Percentiles rank a stretch among this genome's conserved stretches.
These are phyloP conservation scores for Lobosporangium transversale DNA, from an alignment of 192 early-diverging fungal genomes.

Conservation along the genomic window DNA sequence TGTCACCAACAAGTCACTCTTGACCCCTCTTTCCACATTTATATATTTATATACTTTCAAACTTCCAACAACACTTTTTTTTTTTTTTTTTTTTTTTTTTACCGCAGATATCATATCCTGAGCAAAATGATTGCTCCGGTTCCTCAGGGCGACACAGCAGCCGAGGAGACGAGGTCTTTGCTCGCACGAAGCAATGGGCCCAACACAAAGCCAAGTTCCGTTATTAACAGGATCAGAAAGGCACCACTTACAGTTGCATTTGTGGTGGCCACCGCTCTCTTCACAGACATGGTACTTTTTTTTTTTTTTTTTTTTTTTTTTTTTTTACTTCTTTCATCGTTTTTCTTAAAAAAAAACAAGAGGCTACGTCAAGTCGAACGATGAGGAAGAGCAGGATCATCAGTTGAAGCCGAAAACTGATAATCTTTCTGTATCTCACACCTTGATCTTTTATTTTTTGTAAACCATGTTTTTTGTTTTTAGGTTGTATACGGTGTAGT, in stretches of 20 bases:
- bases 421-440: no score
- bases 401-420: not conserved
- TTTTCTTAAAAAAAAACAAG: constrained; percentile 8
- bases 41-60: not conserved
- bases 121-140: constrained; percentile 50
- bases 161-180: constrained; percentile 28
- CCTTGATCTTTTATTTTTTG: constrained; percentile 55
- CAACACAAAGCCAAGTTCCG: constrained; percentile 2
- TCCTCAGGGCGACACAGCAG: constrained; percentile 3
- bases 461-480: not conserved
- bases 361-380: no score
- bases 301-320: not conserved
- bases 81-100: not conserved
- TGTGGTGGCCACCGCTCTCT: constrained; percentile 69
- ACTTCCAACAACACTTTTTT: no score
- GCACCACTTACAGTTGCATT: constrained; percentile 53
- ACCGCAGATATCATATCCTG: not conserved
- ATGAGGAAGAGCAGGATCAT: not conserved
- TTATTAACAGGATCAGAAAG: constrained; percentile 37
- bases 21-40: constrained; percentile 1
- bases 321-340: no score
- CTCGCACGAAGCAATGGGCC: not conserved
- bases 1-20: no score
- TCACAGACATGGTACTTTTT: constrained; percentile 57
- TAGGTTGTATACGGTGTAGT: constrained; percentile 77